Base-by-base conservation (phyloP, 78 protist genomes). In the Dictyostelium firmibasis region DNA sequence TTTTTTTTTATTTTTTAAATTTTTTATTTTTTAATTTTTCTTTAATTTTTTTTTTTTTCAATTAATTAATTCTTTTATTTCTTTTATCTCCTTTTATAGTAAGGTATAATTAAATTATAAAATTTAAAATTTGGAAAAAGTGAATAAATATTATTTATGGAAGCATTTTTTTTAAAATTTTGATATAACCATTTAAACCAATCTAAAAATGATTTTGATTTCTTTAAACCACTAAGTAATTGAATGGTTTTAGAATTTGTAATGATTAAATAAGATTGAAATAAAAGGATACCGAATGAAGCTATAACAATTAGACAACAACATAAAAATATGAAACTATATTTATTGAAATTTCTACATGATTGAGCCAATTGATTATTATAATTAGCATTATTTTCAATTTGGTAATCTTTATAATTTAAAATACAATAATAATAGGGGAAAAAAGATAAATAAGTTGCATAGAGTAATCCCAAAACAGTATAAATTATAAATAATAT, bases 221-320 rank as follows among this genome's bases (percentile, higher is more conserved):
- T 25, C 44, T 79, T 88, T 23, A 88, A 57, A 29, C 25, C 11
- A 23, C 70, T 2, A 1, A 88, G 70, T 16, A 88, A 33, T 11
- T 88, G 64, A 16, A 88, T 57, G 1, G 93, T 88, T 27, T 44
- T 76, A 0, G 93, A 60, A 29, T 76, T 70, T 84, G 93, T 79
- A 43, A n/a, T 36, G 16, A 88, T 9, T 7, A 88, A 38, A 43
- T 88, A 88, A 23, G 43, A 7, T 67, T 88, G 93, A 76, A 84
- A 88, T 9, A 27, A 43, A 5, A 88, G 38, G 0, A 88, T 79
- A 35, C 47, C 44, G 29, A 20, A 27, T 20, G 77, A n/a, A 5
- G 93, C 79, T 0, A 31, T 29, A 0, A 64, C 1, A 5, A 88
- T 27, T 31, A 88, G 25, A 18, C 33, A 10, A 14, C 85, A n/a